phyloP scores from a whole-genome alignment of 805 yeast species.

The Hanseniaspora taiwanica region DNA sequence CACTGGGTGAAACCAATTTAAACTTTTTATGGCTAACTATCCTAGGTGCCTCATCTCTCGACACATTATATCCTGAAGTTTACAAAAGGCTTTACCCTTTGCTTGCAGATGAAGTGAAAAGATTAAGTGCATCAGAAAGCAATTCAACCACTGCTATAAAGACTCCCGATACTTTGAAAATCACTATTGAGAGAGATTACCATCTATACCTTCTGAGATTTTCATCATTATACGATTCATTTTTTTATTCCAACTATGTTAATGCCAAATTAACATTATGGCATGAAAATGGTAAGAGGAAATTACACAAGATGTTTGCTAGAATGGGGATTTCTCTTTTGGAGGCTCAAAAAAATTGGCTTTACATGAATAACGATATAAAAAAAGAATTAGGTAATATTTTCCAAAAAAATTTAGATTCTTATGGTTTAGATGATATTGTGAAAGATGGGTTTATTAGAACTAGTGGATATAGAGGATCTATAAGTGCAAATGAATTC shows the following conservation, averaged over 20 bases:
- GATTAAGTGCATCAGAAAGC: conserved; percentile 33
- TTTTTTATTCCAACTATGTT: conserved; percentile 81
- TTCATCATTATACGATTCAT: conserved; percentile 86
- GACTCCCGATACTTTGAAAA: conserved; percentile 30
- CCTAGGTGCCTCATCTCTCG: conserved; percentile 76
- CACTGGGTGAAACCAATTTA: conserved; percentile 68
- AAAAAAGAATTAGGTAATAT: conserved; percentile 61
- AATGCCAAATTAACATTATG: conserved; percentile 78
- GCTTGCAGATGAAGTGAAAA: conserved; percentile 66
- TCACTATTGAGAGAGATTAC: conserved; percentile 71
- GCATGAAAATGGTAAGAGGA: conserved; percentile 84
- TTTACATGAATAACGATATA: conserved; percentile 69
- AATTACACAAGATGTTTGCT: conserved; percentile 83
- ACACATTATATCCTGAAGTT: conserved; percentile 57
- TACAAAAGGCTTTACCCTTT: conserved; percentile 63
- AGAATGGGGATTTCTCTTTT: conserved; percentile 87
- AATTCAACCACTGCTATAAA: conserved; percentile 7
- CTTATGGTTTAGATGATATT: conserved; percentile 72
- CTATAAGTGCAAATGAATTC: conserved; percentile 82
- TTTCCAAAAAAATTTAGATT: conserved; percentile 54
- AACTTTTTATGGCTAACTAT: conserved; percentile 73
- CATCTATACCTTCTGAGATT: conserved; percentile 77
- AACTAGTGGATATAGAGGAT: conserved; percentile 77
- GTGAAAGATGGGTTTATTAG: conserved; percentile 78
- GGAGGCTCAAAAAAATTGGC: conserved; percentile 86